Base-by-base conservation (phyloP, 2,329 filamentous ascomycete species). In the Tolypocladium album region DNA sequence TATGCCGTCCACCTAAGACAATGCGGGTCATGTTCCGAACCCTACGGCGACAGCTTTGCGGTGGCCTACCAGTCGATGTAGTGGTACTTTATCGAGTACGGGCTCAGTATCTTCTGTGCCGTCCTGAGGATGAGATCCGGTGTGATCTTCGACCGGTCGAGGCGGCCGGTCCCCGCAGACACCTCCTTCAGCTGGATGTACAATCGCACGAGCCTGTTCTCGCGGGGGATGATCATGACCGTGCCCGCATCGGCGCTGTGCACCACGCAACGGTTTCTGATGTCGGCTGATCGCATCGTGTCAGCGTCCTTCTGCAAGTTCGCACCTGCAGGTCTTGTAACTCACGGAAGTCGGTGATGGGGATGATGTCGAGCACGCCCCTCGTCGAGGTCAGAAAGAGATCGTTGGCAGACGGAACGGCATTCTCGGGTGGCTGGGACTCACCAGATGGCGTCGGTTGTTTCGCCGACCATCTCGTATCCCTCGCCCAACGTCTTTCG, bases 141-240 rank as follows among this genome's bases (percentile, higher is more conserved):
- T 0, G 79, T 88, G 66, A 90, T 86, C 64, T 83, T 81, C 22
- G 80, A 82, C 17, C 84, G 76, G 64, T 88, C 83, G 6, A 83
- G 76, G 57, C 79, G 76, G 55, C 75, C 67, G 65, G 77, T 71
- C 71, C 79, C 72, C 67, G 73, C 70, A 67, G 76, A 63, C 40
- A 75, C 66, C 65, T 79, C 65, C 62, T 72, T 82, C 22, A 89
- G 76, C 68, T 89, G 85, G 57, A 89, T 87, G 61, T 88, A 88
- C 2, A 88, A 68, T 5, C 86, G 78, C 0, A 87, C 84, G 4
- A 88, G 74, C 60, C 80, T 84, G 42, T 83, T 80, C 67, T 88
- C 85, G 17, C 85, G 76, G 0, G 85, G 85, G 22, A 88, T 87
- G 2, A 87, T 78, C 82, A 88, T 85, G 31, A 88, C 71, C 58